Evolutionary conservation across 345 rosid genomes (phyloP), one percentile per base, ranked within the genome.

Genomic region (Leavenworthia alabamica): DNA sequence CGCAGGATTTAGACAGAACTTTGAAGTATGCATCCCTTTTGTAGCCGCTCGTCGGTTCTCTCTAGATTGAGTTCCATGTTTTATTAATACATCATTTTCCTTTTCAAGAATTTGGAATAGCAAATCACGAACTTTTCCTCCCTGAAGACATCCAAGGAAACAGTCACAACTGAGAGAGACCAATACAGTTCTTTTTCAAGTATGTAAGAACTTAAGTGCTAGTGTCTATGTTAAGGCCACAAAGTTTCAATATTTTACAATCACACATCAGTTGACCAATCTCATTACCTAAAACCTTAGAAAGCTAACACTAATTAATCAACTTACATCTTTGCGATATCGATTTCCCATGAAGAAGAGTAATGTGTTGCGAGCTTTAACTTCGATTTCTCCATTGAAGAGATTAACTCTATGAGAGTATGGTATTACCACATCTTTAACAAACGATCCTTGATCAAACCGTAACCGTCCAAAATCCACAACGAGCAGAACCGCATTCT

Each of bases 311-410:
- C 2, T n/a, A 41, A 41, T 0, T 28, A 33, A 33, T 2, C 2
- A 27, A 32, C 65, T 73, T 73, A 93, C 97, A 73, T 93, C 97
- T 75, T 90, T 93, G 52, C 96, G 81, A 66, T 80, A 93, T 4
- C 97, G 88, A 71, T 93, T 93, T 3, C 99, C 99, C 99, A 93
- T 93, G 78, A 93, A 93, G 77, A 93, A 93, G 72, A 93, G 77
- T 61, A 93, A 80, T 0, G 86, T 93, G 28, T 75, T 75, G 27
- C 99, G 78, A 15, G 77, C 65, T 36, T 81, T 64, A 2, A 86
- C 81, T 8, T 92, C 87, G 4, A 82, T 49, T 16, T 83, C 92
- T 0, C 97, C 99, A 2, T 42, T 76, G 63, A 79, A 93, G 35
- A 78, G 52, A 60, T 80, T 85, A 48, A 93, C 87, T 61, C 97